phyloP scores from a whole-genome alignment of 1,284 basidiomycete genomes.

The Fomitiporia mediterranea region DNA sequence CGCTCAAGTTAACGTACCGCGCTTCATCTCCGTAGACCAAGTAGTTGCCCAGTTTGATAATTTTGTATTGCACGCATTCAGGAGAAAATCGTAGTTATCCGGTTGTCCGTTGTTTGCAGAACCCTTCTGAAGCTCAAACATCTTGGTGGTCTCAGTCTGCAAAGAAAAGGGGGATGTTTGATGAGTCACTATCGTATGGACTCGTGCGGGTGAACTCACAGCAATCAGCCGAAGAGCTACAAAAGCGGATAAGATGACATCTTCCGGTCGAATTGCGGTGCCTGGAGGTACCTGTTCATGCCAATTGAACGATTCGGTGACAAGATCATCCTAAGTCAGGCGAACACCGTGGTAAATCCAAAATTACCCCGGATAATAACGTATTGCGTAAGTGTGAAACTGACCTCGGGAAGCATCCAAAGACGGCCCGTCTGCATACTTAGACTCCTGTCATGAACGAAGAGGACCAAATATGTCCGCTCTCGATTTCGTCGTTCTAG shows the following conservation, averaged over 20 bases:
- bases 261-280: slow-evolving; percentile 59
- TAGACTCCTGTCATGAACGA: slow-evolving; percentile 77
- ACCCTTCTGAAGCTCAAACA: slow-evolving; percentile 55
- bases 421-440: slow-evolving; percentile 77
- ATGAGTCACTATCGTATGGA: slow-evolving; percentile 4
- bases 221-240: slow-evolving; percentile 71
- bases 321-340: slow-evolving; percentile 50
- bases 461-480: slow-evolving; percentile 76
- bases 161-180: slow-evolving; percentile 19
- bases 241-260: slow-evolving; percentile 72
- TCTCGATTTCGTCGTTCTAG: slow-evolving; percentile 77
- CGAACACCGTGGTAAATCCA: slow-evolving; percentile 19
- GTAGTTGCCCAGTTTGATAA: slow-evolving; percentile 62
- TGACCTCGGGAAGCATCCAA: slow-evolving; percentile 77
- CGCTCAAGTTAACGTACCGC: slow-evolving; percentile 56
- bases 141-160: slow-evolving; percentile 71
- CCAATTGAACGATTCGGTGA: slow-evolving; percentile 62
- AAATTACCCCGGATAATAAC: not conserved
- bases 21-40: slow-evolving; percentile 67
- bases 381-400: not conserved
- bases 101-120: slow-evolving; percentile 37
- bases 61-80: slow-evolving; percentile 65
- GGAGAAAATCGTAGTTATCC: slow-evolving; percentile 64
- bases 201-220: slow-evolving; percentile 35
- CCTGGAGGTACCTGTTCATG: slow-evolving; percentile 50